Base-by-base conservation (phyloP, 2,329 filamentous ascomycete species). In the Macrophomina phaseolina region DNA sequence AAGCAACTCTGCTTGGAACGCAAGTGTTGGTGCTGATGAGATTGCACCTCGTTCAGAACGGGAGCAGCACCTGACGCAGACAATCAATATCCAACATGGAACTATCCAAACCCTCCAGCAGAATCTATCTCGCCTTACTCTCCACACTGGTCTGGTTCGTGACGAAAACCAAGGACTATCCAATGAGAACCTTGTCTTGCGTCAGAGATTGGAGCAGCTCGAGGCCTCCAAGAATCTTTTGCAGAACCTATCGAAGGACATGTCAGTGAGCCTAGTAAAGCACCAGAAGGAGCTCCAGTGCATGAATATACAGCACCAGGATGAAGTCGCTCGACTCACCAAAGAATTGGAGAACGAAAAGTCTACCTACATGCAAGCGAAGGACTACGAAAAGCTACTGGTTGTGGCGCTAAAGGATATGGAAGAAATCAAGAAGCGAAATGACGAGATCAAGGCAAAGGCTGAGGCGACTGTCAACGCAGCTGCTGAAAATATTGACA, bases 131-230 rank as follows among this genome's bases (percentile, higher is more conserved):
- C 30, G 40, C 34, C 32, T 63, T 11, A 40, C 45, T 51, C 46
- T 63, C 3, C 45, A 63, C n/a, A 63, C 36, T 14, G 60, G 60
- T 28, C 46, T 51, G 5, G 16, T 63, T 9, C 60, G 60, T 16
- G 60, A 45, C 18, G 60, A 63, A 28, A 52, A 38, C 2, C n/a
- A n/a, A 8, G 46, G 40, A 5, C n/a, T 63, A 18, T 5, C 4
- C 6, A 52, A 38, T 12, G 32, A 42, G 12, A 52, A 63, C n/a
- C 14, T 38, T n/a, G 18, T 52, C 11, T 18, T 63, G 7, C 45
- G 60, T 34, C 45, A 52, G 32, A 63, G 30, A 16, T 4, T 32
- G 6, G 18, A 49, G 34, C 5, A 52, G 2, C 3, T 30, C n/a
- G 60, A 49, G 5, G 23, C 12, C 12, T 51, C 18, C 32, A 42